Conservation (phyloP, 2,329 filamentous ascomycete species). For the Tolypocladium ovalisporum region DNA sequence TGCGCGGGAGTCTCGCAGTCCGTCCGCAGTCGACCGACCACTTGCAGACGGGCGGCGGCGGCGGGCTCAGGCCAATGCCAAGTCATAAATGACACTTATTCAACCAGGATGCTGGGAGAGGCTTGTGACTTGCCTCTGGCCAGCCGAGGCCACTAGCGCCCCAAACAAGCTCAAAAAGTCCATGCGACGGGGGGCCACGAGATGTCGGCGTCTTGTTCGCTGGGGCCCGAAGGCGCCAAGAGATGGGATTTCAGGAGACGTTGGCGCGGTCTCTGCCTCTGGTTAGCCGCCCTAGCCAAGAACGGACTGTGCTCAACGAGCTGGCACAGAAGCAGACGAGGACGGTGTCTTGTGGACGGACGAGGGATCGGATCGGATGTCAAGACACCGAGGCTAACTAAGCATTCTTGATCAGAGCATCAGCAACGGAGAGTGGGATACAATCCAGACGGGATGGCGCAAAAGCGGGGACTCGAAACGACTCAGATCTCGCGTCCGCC, state of each 20-base stretch:
- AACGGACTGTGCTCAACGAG: not conserved
- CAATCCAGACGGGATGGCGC: not conserved
- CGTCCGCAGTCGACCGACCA: not conserved
- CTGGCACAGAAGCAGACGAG: not conserved
- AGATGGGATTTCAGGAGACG: not conserved
- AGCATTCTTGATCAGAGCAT: too few relatives aligned
- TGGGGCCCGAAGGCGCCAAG: not conserved
- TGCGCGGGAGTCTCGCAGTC: not conserved
- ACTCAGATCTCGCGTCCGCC: not conserved
- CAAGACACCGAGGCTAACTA: too few relatives aligned
- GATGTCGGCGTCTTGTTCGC: not conserved
- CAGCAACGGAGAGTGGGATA: too few relatives aligned
- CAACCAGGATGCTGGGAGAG: not conserved
- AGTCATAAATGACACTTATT: not conserved
- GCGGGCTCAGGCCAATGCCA: not conserved
- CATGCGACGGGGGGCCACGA: not conserved
- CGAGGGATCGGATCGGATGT: too few relatives aligned
- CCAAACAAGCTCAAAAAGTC: not conserved
- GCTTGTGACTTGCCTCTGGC: not conserved
- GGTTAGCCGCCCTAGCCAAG: not conserved
- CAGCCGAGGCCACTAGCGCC: not conserved
- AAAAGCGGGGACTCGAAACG: not conserved
- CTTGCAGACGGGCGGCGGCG: not conserved
- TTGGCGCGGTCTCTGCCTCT: not conserved
- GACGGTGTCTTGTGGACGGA: too few relatives aligned